These are phyloP conservation scores for Digitaria exilis DNA, from an alignment of 202 grass and related monocot genomes.

Conservation along the genomic window DNA sequence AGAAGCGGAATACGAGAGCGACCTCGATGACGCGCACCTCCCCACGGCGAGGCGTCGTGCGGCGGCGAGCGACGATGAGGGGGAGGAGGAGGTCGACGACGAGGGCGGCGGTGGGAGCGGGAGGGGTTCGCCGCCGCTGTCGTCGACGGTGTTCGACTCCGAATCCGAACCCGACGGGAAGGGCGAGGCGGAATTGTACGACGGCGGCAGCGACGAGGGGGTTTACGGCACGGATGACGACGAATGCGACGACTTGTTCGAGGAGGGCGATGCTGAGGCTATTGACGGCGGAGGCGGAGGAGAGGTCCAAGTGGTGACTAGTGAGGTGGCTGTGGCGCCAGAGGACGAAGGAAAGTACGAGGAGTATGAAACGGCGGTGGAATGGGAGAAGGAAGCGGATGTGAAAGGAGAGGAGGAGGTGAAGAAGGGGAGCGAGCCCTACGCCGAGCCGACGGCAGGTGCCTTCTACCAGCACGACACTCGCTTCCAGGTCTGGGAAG, in stretches of 20 bases:
- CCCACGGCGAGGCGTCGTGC: conserved; percentile 58
- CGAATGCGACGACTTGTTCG: conserved; percentile 33
- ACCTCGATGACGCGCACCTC: conserved; percentile 58
- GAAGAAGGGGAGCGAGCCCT: conserved; percentile 52
- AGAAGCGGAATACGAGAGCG: conserved; percentile 62
- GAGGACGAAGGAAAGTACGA: conserved; percentile 18
- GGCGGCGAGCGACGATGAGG: conserved; percentile 70
- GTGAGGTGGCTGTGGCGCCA: not conserved
- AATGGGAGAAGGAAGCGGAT: not conserved
- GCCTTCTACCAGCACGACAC: conserved; percentile 84
- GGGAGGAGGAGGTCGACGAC: conserved; percentile 25
- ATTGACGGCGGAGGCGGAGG: not conserved
- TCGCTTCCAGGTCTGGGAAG: conserved; percentile 60
- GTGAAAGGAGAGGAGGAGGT: conserved; percentile 14
- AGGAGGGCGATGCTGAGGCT: conserved; percentile 28
- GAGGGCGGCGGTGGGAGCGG: not conserved
- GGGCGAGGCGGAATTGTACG: conserved; percentile 59
- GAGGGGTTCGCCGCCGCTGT: conserved; percentile 2
- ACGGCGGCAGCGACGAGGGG: conserved; percentile 49
- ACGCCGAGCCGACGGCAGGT: conserved; percentile 51
- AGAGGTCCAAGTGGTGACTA: conserved; percentile 4
- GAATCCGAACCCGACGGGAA: conserved; percentile 52
- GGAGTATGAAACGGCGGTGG: conserved; percentile 4
- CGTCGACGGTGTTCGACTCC: conserved; percentile 27
- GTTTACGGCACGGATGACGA: conserved; percentile 46